Evolutionary conservation across 345 rosid genomes (phyloP), one percentile per base, ranked within the genome.

Genomic region (Kandelia obovata): DNA sequence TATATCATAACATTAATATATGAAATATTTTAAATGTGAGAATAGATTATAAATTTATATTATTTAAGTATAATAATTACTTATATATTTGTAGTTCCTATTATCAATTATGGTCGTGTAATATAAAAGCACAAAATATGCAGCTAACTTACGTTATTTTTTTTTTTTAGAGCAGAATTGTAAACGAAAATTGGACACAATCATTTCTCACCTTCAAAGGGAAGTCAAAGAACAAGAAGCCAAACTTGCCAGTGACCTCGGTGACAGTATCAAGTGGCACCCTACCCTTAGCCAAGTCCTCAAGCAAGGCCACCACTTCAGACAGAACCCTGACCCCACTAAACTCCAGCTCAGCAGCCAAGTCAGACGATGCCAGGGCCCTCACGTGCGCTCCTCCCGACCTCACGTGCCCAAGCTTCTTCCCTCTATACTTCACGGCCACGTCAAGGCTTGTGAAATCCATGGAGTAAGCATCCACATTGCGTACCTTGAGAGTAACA

Each of bases 381-480:
- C 67, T 72, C 77, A 94, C 90, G 74, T 83, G 94, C 0, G 89
- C 91, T 0, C 73, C 73, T 16, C 74, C 67, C 0, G 89, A 82
- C 65, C 55, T 82, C 87, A 85, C 94, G 77, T 83, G 89, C 31
- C 97, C 97, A 68, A 91, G 75, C 83, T 72, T 76, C 76, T 86
- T 86, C 73, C 96, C 96, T 53, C 90, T 81, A 72, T 89, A 93
- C 11, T 60, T 79, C 0, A 93, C 53, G 16, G 80, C 77, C 60
- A 93, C 89, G 61, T 85, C 87, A 17, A 93, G 80, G 20, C 3
- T 76, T 31, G 70, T 69, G 61, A 83, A 88, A 75, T 84, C 90
- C 79, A 89, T 75, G 74, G 89, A 76, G 80, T 88, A 93, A 66
- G 88, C 84, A 76, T 88, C 97, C 34, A 77, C 78, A 60, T 93